phyloP scores from a whole-genome alignment of 495 filamentous ascomycete genomes.

The Neurospora discreta region DNA sequence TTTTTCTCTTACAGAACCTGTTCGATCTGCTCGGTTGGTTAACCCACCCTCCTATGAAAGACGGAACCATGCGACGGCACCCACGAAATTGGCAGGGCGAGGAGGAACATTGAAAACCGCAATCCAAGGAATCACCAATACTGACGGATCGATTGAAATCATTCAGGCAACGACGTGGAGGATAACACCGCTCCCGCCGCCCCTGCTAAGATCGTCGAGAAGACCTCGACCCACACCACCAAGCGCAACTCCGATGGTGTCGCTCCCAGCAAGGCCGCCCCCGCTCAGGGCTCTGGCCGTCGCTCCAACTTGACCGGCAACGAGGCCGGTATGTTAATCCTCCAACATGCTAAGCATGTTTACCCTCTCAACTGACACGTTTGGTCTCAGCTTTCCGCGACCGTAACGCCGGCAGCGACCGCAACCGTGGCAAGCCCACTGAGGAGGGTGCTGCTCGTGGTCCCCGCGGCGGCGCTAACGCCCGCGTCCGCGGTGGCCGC shows the following conservation, averaged over 20 bases:
- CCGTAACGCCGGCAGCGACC: slow-evolving; percentile 66
- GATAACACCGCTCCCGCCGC: slow-evolving; percentile 69
- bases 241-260: slow-evolving; percentile 86
- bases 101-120: slow-evolving; percentile 17
- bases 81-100: not conserved
- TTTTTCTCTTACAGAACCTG: slow-evolving; percentile 48
- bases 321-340: slow-evolving; percentile 57
- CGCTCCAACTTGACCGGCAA: slow-evolving; percentile 54
- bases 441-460: slow-evolving; percentile 53
- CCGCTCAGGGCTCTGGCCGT: slow-evolving; percentile 30
- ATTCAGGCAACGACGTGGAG: slow-evolving; percentile 70
- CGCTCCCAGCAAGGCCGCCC: slow-evolving; percentile 43
- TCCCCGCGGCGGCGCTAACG: slow-evolving; percentile 40
- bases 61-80: slow-evolving; percentile 6
- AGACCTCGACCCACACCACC: slow-evolving; percentile 60
- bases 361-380: slow-evolving; percentile 2
- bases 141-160: slow-evolving; percentile 17
- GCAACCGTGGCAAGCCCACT: slow-evolving; percentile 72
- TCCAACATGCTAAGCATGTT: not conserved
- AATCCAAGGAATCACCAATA: slow-evolving; percentile 5
- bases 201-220: slow-evolving; percentile 79
- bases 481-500: slow-evolving; percentile 50
- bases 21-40: slow-evolving; percentile 75
- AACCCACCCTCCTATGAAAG: slow-evolving; percentile 3
- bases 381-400: slow-evolving; percentile 71